Conservation (phyloP, 345 rosid genomes). For the Brassica nigra region DNA sequence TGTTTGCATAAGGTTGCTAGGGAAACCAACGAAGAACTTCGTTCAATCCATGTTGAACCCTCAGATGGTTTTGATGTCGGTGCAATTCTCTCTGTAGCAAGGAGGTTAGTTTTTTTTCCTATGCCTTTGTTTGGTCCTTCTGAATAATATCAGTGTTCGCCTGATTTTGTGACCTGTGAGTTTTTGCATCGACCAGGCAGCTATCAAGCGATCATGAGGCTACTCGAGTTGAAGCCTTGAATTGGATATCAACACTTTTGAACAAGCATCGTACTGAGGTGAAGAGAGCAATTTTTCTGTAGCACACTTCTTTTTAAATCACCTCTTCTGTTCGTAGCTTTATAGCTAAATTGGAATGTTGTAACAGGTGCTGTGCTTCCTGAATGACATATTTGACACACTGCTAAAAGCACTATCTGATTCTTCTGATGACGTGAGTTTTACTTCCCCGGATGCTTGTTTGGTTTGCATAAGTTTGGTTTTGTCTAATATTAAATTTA, state of each 20-base stretch:
- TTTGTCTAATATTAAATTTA: constrained; percentile 3
- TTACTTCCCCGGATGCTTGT: constrained; percentile 9
- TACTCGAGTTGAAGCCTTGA: constrained; percentile 92
- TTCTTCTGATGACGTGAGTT: constrained; percentile 80
- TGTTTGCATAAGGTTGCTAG: constrained; percentile 77
- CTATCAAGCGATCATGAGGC: constrained; percentile 76
- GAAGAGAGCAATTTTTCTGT: constrained; percentile 6
- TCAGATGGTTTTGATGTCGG: constrained; percentile 86
- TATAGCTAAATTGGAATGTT: constrained; percentile 14
- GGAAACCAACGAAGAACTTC: constrained; percentile 98
- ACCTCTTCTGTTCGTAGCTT: neutral
- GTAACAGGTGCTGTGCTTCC: constrained; percentile 70
- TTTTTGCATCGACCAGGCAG: constrained; percentile 55
- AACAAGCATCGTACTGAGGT: constrained; percentile 89
- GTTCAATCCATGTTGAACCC: constrained; percentile 78
- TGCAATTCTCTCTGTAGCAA: constrained; percentile 85
- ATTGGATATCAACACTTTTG: constrained; percentile 93
- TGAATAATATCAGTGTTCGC: neutral
- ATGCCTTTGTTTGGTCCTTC: constrained; percentile 10
- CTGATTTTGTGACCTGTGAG: constrained; percentile 31
- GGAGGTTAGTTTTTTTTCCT: constrained; percentile 62
- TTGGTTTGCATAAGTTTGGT: neutral
- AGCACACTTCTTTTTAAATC: constrained; percentile 4
- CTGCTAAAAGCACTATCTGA: constrained; percentile 89
- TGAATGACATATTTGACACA: constrained; percentile 85